Evolutionary conservation across 768 basidiomycete genomes (phyloP).

Genomic region (Boletus bicolor): DNA sequence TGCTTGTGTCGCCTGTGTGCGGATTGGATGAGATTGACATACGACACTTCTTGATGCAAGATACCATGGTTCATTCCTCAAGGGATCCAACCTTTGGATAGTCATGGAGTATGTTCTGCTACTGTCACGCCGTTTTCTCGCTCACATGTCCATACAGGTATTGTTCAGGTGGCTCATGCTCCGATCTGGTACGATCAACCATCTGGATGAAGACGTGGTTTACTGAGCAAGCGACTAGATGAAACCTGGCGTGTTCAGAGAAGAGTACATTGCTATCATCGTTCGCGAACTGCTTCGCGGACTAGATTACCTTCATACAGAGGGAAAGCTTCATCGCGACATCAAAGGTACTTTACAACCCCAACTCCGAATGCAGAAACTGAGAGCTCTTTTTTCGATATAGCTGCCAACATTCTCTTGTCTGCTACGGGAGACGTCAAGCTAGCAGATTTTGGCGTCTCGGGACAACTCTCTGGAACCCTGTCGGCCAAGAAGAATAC

Average conservation of each 20-base stretch:
- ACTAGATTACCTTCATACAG: slow-evolving; percentile 91
- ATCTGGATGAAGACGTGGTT: neutral
- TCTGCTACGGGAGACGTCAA: slow-evolving; percentile 95
- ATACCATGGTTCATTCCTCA: slow-evolving; percentile 95
- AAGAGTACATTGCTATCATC: slow-evolving; percentile 99
- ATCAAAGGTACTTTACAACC: slow-evolving; percentile 75
- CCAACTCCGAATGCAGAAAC: neutral
- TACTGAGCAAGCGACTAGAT: slow-evolving; percentile 52
- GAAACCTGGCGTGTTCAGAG: slow-evolving; percentile 97
- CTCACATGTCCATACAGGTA: slow-evolving; percentile 51
- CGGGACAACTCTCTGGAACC: slow-evolving; percentile 92
- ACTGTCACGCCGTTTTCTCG: neutral
- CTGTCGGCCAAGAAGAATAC: slow-evolving; percentile 96
- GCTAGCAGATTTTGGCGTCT: slow-evolving; percentile 97
- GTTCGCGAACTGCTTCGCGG: slow-evolving; percentile 88
- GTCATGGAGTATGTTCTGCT: slow-evolving; percentile 81
- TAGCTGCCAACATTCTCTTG: slow-evolving; percentile 92
- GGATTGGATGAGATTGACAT: slow-evolving; percentile 35
- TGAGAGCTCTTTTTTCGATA: neutral
- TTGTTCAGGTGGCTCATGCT: slow-evolving; percentile 97
- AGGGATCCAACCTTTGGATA: slow-evolving; percentile 97
- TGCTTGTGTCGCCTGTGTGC: slow-evolving; percentile 20
- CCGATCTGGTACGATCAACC: slow-evolving; percentile 71
- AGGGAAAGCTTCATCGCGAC: slow-evolving; percentile 98
- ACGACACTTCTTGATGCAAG: slow-evolving; percentile 37